phyloP scores from a whole-genome alignment of 179 eudicot species.

The Actinidia chinensis region DNA sequence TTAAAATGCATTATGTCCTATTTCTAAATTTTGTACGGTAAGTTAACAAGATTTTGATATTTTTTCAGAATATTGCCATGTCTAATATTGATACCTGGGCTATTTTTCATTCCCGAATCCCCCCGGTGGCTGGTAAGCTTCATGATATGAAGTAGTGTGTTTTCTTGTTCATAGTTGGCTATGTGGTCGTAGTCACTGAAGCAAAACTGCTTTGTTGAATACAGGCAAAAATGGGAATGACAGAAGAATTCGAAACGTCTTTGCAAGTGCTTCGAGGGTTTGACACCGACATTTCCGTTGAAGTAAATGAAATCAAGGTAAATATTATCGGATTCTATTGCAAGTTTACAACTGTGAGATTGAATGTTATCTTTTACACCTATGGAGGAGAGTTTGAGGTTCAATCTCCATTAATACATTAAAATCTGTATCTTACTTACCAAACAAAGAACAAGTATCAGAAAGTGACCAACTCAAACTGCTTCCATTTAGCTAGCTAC shows the following conservation, averaged over 20 bases:
- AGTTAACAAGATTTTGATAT: slow-evolving; percentile 10
- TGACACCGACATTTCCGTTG: slow-evolving; percentile 80
- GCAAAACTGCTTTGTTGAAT: slow-evolving; percentile 18
- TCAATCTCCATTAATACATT: not conserved
- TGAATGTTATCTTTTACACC: not conserved
- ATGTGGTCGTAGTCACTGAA: slow-evolving; percentile 12
- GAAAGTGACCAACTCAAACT: not conserved
- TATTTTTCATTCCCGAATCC: slow-evolving; percentile 97
- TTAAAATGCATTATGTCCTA: not conserved
- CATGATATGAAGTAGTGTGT: slow-evolving; percentile 10
- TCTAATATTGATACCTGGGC: slow-evolving; percentile 81
- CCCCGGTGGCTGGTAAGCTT: slow-evolving; percentile 95
- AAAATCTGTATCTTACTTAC: not conserved
- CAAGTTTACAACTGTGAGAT: not conserved
- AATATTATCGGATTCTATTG: not conserved
- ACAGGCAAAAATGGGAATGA: slow-evolving; percentile 95
- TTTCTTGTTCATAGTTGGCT: slow-evolving; percentile 12
- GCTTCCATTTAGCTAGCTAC: not conserved
- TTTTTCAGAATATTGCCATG: slow-evolving; percentile 77
- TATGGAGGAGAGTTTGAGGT: not conserved
- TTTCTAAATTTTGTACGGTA: not conserved
- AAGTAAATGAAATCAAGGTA: slow-evolving; percentile 96
- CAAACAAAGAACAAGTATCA: not conserved
- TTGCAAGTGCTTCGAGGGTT: slow-evolving; percentile 98
- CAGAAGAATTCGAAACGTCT: slow-evolving; percentile 88